Evolutionary conservation across 2,329 filamentous ascomycete species (phyloP), one percentile per base, ranked within the genome.

Genomic region (Chalaropsis thielavioides): DNA sequence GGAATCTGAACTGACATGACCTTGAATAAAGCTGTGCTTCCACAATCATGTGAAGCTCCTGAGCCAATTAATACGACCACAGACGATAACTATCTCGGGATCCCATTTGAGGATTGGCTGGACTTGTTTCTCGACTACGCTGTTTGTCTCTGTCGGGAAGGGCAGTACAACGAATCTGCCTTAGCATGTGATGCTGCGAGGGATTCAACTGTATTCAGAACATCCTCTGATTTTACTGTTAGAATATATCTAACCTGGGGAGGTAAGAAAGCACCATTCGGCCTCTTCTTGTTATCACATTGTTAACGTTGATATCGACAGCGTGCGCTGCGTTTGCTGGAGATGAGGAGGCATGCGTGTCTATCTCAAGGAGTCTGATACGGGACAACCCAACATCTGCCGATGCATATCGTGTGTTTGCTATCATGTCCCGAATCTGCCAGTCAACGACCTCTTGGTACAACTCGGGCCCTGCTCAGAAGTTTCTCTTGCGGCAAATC

Each of bases 61-160:
- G 61, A 60, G 19, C 61, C 51, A 43, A 35, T 49, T 13, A 27
- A 41, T 10, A 43, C 31, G 22, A 24, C 35, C 0, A 43, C 38
- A 24, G 69, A 67, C 19, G 75, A 76, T 31, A 78, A 72, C 67
- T 92, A 90, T 71, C 86, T 90, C 69, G 88, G 88, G 7, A 89
- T 97, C 59, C 78, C 85, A 0, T 96, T 97, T 71, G 80, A 86
- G 66, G 81, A 85, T 59, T 99, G 94, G 94, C 81, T 96, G 2
- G 89, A 95, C 69, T 80, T 96, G 0, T 96, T 99, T 72, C 81
- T 95, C 43, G 89, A 94, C 71, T 95, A 95, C 72, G 88, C 91
- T 2, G 80, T 96, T 60, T 80, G 86, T 4, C 81, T 94, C 40
- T 88, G 91, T 7, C 82, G 84, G 51, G 77, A 80, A 22, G 85